Evolutionary conservation across 345 rosid genomes (phyloP), one percentile per base, ranked within the genome.

Genomic region (Mercurialis annua): DNA sequence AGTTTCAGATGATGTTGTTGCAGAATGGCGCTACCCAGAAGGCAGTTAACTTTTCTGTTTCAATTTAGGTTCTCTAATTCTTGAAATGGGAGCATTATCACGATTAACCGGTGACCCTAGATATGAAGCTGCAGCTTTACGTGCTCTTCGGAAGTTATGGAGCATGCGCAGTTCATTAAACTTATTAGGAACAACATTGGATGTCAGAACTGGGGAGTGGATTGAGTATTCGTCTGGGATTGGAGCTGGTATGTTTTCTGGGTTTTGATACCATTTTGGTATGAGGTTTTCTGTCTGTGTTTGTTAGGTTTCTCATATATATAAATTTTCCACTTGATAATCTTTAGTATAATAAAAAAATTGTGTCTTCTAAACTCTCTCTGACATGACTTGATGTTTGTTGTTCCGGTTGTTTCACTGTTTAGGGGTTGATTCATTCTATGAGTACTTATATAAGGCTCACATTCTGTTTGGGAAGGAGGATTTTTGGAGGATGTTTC

Each of bases 1-100:
- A 31, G 47, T 51, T 55, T 49, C 65, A 62, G 59, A 61, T 62
- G 49, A 43, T 42, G 52, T 21, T 52, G 27, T 27, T 33, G 5
- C 43, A 60, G 58, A 67, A 51, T 64, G 42, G 42, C 59, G 30
- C 63, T 56, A 68, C 69, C 72, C 73, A 71, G 56, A 64, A 53
- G 64, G 44, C 29, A 55, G 23, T 52, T 67, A 60, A 50, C 64
- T 75, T 69, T 65, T 38, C n/a, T 62, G 23, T 74, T 34, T 54
- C 65, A 17, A 26, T 55, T 55, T 68, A 93, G 97, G 98, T 79
- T 90, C 97, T 71, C 79, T 93, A 67, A 90, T 93, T 76, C 96
- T 90, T 76, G 98, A 93, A 81, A 90, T 89, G 97, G 98, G 98
- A 82, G 90, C 96, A 62, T 72, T 93, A 69, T 93, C 98, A 76